Base-by-base conservation (phyloP, 441 rosid genomes). In the Melastoma candidum region DNA sequence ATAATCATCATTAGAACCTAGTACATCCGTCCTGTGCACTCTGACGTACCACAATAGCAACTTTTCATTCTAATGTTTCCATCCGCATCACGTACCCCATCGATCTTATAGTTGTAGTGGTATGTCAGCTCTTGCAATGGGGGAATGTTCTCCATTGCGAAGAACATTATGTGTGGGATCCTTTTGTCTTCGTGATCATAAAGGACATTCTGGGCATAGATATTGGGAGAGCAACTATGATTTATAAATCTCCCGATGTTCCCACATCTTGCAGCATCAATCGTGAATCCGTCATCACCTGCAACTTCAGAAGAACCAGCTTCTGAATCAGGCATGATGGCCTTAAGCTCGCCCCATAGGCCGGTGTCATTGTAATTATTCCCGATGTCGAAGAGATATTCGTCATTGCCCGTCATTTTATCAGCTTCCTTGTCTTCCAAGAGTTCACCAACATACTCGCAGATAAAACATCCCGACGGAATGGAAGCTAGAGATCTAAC, bases 151-250 rank as follows among this genome's bases (percentile, higher is more conserved):
- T 87, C 94, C 11, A 67, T 68, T 0, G 97, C 93, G 61, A 93
- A 83, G 58, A 89, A 67, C 97, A 94, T 94, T 60, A 89, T 77
- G 59, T 85, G 96, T 49, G 95, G 97, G 50, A 87, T 74, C 64
- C 86, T 83, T 65, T 63, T 69, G 72, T 84, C 90, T 8, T 70
- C 84, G 0, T 83, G 96, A 62, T 89, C 99, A 63, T 76, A 85
- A 56, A 94, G 79, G 26, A 94, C 83, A 59, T 87, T 74, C 57
- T 89, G 97, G 1, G 99, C 97, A 47, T 83, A 89, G 45, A 89
- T 75, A 68, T 89, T 93, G 1, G 97, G 99, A 4, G 97, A 84
- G 69, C 96, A 89, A 50, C 97, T 80, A 56, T 89, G 96, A 77
- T 93, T 93, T 57, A 93, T 74, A 54, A 93, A 84, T 64, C 99